Evolutionary conservation across 1,284 basidiomycete genomes (phyloP).

Genomic region (Pseudozyma flocculosa): DNA sequence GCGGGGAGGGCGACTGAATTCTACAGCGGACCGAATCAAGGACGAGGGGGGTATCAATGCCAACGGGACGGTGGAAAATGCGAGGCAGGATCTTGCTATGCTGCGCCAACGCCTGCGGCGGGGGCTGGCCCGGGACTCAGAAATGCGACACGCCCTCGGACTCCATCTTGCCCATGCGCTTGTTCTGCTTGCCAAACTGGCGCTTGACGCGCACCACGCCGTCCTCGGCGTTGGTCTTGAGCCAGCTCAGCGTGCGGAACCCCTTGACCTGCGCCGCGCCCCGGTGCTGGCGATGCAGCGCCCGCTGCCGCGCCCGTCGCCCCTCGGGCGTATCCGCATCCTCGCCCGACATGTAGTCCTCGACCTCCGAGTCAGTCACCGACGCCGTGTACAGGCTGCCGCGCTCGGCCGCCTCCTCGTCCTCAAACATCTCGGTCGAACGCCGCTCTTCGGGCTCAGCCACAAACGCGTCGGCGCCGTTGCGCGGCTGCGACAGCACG

Average conservation of each 20-base stretch:
- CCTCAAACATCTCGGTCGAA: constrained; percentile 11
- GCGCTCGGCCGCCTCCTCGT: constrained; percentile 7
- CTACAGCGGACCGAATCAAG: no score
- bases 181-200: constrained; percentile 33
- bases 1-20: no score
- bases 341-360: constrained; percentile 11
- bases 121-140: no score
- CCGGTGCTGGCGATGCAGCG: constrained; percentile 40
- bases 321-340: constrained; percentile 28
- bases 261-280: constrained; percentile 50
- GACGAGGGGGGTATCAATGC: no score
- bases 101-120: no score
- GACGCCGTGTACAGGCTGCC: constrained; percentile 28
- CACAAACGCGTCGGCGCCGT: background rate
- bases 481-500: background rate
- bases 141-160: constrained; percentile 50
- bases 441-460: constrained; percentile 5
- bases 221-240: constrained; percentile 49
- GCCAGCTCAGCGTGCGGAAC: constrained; percentile 44
- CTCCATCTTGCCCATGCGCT: constrained; percentile 48
- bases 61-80: no score
- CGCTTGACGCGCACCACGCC: constrained; percentile 23
- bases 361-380: constrained; percentile 20
- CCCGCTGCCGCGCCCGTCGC: constrained; percentile 21
- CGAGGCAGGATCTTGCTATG: no score